Percentiles rank a stretch among this genome's conserved stretches.
Conservation (phyloP, 2,329 filamentous ascomycete genomes). For the Graphiopsis chlorocephala region DNA sequence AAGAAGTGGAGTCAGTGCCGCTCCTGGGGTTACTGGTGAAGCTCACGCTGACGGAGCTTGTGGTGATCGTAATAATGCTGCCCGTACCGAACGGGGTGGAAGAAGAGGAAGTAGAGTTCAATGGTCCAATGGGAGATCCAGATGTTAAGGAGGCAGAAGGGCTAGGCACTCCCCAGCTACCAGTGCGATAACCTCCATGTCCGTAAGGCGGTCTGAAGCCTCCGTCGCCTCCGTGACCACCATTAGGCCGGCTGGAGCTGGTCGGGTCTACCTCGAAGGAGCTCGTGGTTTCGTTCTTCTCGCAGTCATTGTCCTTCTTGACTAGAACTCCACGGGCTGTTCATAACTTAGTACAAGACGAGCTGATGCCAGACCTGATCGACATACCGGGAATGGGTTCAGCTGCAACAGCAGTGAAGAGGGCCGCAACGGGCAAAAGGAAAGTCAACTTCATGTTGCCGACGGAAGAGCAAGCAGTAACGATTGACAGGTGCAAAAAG, state of each 20-base stretch:
- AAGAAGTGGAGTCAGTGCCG: constrained; percentile 12
- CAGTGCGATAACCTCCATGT: constrained; percentile 1
- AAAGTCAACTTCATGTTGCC: constrained; percentile 17
- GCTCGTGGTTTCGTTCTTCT: constrained; percentile 13
- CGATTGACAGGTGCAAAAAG: constrained; percentile 6
- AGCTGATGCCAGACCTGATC: not conserved
- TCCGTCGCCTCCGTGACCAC: constrained; percentile 16
- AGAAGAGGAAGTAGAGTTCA: constrained; percentile 6
- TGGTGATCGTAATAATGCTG: not conserved
- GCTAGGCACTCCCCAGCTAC: constrained; percentile 3
- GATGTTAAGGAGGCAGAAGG: constrained; percentile 10
- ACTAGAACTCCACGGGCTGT: constrained; percentile 15
- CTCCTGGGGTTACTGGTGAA: constrained; percentile 12
- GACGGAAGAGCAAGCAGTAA: constrained; percentile 5
- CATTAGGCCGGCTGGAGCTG: not conserved
- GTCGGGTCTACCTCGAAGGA: constrained; percentile 10
- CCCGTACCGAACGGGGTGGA: not conserved
- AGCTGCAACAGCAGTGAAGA: constrained; percentile 15
- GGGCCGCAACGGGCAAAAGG: constrained; percentile 16
- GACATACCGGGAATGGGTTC: constrained; percentile 19
- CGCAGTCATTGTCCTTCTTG: constrained; percentile 21
- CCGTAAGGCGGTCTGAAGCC: constrained; percentile 14
- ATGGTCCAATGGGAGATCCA: constrained; percentile 4
- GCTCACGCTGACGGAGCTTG: not conserved
- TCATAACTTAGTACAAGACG: constrained; percentile 6